Percentiles rank a stretch among this genome's conserved stretches.
These are phyloP conservation scores for Curvularia hawaiiensis DNA, from an alignment of 2,329 filamentous ascomycete genomes.

Conservation along the genomic window DNA sequence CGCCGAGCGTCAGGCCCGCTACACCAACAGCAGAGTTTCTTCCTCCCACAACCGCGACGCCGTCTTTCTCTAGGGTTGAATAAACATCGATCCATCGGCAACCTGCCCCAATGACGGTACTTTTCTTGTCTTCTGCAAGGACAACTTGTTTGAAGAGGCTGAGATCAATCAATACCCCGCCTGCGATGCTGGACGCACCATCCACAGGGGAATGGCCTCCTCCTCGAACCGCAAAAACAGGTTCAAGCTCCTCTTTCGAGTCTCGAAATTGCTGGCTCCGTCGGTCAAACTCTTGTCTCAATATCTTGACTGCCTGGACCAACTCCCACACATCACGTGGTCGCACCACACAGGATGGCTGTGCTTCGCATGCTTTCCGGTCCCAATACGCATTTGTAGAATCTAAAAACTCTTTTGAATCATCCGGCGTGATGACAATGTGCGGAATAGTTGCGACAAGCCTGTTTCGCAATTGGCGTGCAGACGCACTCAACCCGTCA, in stretches of 20 bases:
- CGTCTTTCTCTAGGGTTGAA: constrained; percentile 18
- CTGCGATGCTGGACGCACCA: constrained; percentile 29
- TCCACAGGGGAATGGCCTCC: constrained; percentile 49
- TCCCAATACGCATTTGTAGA: constrained; percentile 38
- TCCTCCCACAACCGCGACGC: constrained; percentile 29
- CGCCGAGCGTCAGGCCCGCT: constrained; percentile 42
- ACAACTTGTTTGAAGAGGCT: constrained; percentile 22
- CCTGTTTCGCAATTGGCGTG: constrained; percentile 15
- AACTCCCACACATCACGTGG: constrained; percentile 38
- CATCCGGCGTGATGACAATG: constrained; percentile 15
- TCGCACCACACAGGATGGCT: constrained; percentile 39
- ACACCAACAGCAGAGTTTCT: constrained; percentile 37
- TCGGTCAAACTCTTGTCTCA: constrained; percentile 38
- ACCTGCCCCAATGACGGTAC: constrained; percentile 25
- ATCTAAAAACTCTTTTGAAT: constrained; percentile 10
- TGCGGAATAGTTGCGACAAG: constrained; percentile 19
- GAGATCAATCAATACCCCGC: constrained; percentile 27
- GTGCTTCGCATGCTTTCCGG: constrained; percentile 41
- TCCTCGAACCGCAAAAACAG: constrained; percentile 54
- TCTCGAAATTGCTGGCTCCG: constrained; percentile 8
- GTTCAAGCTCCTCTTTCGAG: not conserved
- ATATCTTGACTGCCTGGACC: constrained; percentile 32
- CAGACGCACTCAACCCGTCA: constrained; percentile 12
- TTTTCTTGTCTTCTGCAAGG: constrained; percentile 6
- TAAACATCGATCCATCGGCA: constrained; percentile 29